Evolutionary conservation across 139 green algal genomes (phyloP), one percentile per base, ranked within the genome.

Genomic region (Pedinophyceae sp.): DNA sequence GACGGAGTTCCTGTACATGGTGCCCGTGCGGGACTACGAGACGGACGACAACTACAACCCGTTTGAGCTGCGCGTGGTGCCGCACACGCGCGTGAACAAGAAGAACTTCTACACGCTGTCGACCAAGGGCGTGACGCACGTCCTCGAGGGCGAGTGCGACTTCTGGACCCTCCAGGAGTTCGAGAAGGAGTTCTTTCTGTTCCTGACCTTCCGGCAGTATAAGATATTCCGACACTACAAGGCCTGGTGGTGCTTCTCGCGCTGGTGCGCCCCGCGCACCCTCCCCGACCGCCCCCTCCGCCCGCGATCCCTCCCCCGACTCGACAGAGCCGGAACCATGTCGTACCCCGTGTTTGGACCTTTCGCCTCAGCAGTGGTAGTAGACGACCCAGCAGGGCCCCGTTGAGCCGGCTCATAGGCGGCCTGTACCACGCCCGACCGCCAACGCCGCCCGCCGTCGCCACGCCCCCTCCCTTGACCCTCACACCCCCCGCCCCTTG

Each of bases 21-120:
- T 7, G 10, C 34, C 34, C 34, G 13, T 13, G 10, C 34, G 34
- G 10, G 34, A 43, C 34, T 43, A 43, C 13, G 10, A 13, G 10
- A 19, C 34, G 10, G 34, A 43, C 34, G 34, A 43, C 34, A 43
- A 13, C 34, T 43, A 43, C 34, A 43, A 13, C 13, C 34, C 34
- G 10, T 43, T 43, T 13, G 34, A 43, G 10, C 34, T 43, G 10
- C 10, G 13, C 10, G 13, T 43, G 10, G 10, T 7, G 34, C 13
- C 34, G 10, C 13, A 43, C 34, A 13, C 13, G 34, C 10, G 13
- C 34, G 13, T 81, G n/a, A 47, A 78, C 64, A 60, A 71, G 55
- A 25, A 59, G 19, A 71, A 89, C 56, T 86, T 87, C 55, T 93
- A 84, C 73, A 88, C 80, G 13, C 73, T 93, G 60, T 80, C 62